These are phyloP conservation scores for Fusarium sp. DNA, from an alignment of 2,329 filamentous ascomycete genomes.

Conservation along the genomic window DNA sequence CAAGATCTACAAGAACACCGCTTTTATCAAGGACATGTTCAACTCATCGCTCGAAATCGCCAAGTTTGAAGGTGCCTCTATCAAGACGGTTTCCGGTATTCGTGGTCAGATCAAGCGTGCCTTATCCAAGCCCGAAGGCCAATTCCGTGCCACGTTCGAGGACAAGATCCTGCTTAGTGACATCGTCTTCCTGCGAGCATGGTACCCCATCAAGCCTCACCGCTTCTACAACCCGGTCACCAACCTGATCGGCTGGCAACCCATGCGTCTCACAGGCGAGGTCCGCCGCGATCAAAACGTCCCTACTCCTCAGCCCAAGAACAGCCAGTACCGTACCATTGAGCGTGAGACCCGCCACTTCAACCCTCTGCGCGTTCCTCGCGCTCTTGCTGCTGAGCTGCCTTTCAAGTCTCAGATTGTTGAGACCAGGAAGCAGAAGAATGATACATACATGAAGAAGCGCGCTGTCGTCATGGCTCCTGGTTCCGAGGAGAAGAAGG, in stretches of 20 bases:
- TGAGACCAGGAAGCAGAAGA: constrained; percentile 81
- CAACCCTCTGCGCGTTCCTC: constrained; percentile 81
- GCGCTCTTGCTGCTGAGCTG: constrained; percentile 82
- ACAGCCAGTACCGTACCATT: constrained; percentile 83
- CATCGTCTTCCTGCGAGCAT: constrained; percentile 94
- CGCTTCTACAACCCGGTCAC: constrained; percentile 97
- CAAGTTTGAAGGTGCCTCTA: constrained; percentile 96
- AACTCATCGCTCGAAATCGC: constrained; percentile 91
- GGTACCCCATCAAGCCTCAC: constrained; percentile 95
- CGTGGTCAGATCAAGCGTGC: constrained; percentile 98
- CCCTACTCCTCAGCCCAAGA: constrained; percentile 81
- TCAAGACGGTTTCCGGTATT: constrained; percentile 95
- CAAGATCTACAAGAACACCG: constrained; percentile 99
- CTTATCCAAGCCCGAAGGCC: constrained; percentile 90
- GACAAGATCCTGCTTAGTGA: constrained; percentile 98
- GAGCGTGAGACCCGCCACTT: constrained; percentile 78
- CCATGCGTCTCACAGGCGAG: constrained; percentile 94
- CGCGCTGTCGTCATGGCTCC: constrained; percentile 86
- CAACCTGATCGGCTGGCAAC: constrained; percentile 91
- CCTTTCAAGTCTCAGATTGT: constrained; percentile 94
- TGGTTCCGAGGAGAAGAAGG: constrained; percentile 88
- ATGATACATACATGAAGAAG: constrained; percentile 92
- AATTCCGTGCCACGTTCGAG: constrained; percentile 97
- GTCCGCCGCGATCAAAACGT: constrained; percentile 82
- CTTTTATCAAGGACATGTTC: constrained; percentile 99